A percentile compares a stretch with the other conserved stretches of the same genome.
Evolutionary conservation across 2,329 filamentous ascomycete genomes (phyloP).

Genomic region (Tolypocladium sp.): DNA sequence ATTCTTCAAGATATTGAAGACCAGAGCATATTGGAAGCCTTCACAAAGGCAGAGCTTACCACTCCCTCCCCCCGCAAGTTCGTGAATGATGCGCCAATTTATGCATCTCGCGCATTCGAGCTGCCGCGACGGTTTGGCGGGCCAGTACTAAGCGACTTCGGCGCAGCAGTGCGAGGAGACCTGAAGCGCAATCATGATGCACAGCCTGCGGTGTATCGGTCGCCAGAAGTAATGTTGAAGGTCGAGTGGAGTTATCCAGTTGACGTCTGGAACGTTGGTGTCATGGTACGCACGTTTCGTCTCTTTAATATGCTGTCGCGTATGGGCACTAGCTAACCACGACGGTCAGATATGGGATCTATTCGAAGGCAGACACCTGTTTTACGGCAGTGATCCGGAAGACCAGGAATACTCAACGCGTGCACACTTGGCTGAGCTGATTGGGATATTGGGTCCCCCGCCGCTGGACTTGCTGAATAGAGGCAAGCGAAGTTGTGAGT

Average conservation of each 20-base stretch:
- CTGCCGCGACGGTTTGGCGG: not conserved
- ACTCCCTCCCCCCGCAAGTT: not conserved
- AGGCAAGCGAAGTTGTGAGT: constrained; percentile 5
- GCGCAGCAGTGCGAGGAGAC: not conserved
- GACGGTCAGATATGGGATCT: constrained; percentile 12
- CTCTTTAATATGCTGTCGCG: too few species aligned
- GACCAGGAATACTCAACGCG: constrained; percentile 8
- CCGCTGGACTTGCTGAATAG: constrained; percentile 8
- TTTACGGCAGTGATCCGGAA: constrained; percentile 8
- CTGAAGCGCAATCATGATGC: constrained; percentile 6
- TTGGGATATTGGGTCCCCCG: constrained; percentile 12
- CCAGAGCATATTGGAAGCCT: not conserved
- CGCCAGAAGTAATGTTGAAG: constrained; percentile 15
- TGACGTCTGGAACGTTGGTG: constrained; percentile 13
- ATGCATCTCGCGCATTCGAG: not conserved
- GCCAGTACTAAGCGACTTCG: not conserved
- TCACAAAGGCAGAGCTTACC: not conserved
- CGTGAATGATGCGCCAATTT: not conserved
- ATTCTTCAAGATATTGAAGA: constrained; percentile 18
- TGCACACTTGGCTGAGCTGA: constrained; percentile 13
- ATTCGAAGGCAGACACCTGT: constrained; percentile 11
- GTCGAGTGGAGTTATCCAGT: constrained; percentile 14
- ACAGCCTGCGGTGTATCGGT: constrained; percentile 13
- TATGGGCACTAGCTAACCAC: too few species aligned
- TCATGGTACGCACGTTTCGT: constrained; percentile 6